A percentile compares a stretch with the other conserved stretches of the same genome.
These are phyloP conservation scores for Hymenoscyphus repandus DNA, from an alignment of 2,329 filamentous ascomycete genomes.

Conservation along the genomic window DNA sequence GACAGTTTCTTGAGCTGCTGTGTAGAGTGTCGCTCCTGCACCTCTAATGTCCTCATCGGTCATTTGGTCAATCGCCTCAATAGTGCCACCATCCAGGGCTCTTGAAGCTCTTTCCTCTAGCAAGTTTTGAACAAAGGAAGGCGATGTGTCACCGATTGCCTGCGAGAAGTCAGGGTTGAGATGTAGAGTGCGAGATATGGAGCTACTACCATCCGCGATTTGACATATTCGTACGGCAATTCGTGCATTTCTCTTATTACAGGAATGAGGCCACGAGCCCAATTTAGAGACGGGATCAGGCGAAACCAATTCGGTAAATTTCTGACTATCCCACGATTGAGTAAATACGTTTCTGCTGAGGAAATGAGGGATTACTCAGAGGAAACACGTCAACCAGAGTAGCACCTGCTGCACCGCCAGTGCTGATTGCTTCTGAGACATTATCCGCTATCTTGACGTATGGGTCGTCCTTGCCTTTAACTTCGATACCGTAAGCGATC, in stretches of 20 bases:
- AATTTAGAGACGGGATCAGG: slow-evolving; percentile 21
- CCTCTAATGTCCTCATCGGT: slow-evolving; percentile 36
- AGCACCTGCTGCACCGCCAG: slow-evolving; percentile 19
- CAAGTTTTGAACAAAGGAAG: slow-evolving; percentile 3
- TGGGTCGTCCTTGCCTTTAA: slow-evolving; percentile 33
- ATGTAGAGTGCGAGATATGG: not conserved
- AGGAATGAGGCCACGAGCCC: slow-evolving; percentile 18
- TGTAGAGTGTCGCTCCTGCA: slow-evolving; percentile 41
- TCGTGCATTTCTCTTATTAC: slow-evolving; percentile 37
- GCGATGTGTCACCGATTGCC: not conserved
- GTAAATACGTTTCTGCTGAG: not conserved
- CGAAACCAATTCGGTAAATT: slow-evolving; percentile 31
- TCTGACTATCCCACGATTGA: not conserved
- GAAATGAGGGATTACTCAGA: slow-evolving; percentile 32
- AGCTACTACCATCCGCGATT: slow-evolving; percentile 4
- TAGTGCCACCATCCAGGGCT: slow-evolving; percentile 27
- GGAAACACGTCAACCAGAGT: slow-evolving; percentile 44
- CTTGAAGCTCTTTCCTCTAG: not conserved
- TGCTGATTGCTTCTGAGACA: slow-evolving; percentile 12
- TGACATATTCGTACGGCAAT: slow-evolving; percentile 32
- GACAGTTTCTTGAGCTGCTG: slow-evolving; percentile 33
- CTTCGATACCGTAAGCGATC: slow-evolving; percentile 38
- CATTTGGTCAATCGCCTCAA: slow-evolving; percentile 19
- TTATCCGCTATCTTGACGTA: slow-evolving; percentile 34
- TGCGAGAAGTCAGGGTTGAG: not conserved